Conservation (phyloP, 2,329 filamentous ascomycete species). For the Fusarium lateritium region DNA sequence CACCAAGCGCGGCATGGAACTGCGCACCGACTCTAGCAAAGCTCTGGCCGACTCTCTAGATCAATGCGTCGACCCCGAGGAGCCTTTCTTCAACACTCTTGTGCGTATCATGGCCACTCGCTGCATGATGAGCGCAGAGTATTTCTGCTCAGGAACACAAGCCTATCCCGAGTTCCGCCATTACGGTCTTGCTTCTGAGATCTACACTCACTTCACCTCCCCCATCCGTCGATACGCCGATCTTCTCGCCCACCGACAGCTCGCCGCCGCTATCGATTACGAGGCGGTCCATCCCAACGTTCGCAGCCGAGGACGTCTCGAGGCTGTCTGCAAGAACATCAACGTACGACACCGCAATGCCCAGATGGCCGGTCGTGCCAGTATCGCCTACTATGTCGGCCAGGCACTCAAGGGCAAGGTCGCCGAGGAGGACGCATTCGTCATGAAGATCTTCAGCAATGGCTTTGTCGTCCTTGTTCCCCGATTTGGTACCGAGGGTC, state of each 20-base stretch:
- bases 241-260: conserved; percentile 91
- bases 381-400: conserved; percentile 97
- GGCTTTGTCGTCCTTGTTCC: conserved; percentile 98
- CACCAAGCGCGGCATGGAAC: conserved; percentile 84
- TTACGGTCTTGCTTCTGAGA: conserved; percentile 95
- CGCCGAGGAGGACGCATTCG: conserved; percentile 90
- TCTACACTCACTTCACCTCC: conserved; percentile 99
- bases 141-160: conserved; percentile 95
- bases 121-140: conserved; percentile 99
- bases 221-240: conserved; percentile 99
- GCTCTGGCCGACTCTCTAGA: conserved; percentile 96
- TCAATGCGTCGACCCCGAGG: conserved; percentile 80
- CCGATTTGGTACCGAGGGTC: conserved; percentile 92
- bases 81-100: conserved; percentile 98
- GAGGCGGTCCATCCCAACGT: conserved; percentile 86
- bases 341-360: conserved; percentile 98
- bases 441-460: conserved; percentile 98
- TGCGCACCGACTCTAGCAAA: conserved; percentile 88
- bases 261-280: conserved; percentile 95
- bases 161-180: conserved; percentile 95
- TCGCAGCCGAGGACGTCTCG: conserved; percentile 86
- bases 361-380: conserved; percentile 93
- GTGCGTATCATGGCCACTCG: conserved; percentile 97
- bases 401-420: conserved; percentile 88
- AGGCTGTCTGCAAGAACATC: conserved; percentile 98